Percentiles rank a stretch among this genome's conserved stretches.
These are phyloP conservation scores for Bacidia rubella DNA, from an alignment of 495 filamentous ascomycete genomes.

Conservation along the genomic window DNA sequence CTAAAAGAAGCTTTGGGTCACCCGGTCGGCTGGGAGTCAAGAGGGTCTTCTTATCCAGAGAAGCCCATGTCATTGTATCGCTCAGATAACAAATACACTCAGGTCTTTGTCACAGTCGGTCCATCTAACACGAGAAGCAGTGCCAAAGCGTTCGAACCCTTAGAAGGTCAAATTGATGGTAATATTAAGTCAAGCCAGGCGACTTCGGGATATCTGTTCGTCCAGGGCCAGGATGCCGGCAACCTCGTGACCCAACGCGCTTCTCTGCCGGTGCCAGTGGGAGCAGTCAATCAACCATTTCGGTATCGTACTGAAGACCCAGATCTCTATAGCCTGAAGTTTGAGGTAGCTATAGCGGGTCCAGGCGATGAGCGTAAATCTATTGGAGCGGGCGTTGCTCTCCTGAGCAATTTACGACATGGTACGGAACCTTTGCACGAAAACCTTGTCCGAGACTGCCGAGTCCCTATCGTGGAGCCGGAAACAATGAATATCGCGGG, in stretches of 20 bases:
- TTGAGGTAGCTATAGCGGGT: slow-evolving; percentile 2
- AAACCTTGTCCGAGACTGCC: slow-evolving; percentile 22
- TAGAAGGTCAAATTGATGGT: background rate
- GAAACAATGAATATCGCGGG: slow-evolving; percentile 20
- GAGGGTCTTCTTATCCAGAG: background rate
- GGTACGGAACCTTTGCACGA: slow-evolving; percentile 18
- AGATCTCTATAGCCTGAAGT: background rate
- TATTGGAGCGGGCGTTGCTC: slow-evolving; percentile 15
- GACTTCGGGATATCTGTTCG: background rate
- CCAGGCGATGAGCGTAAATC: background rate
- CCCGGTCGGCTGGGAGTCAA: background rate
- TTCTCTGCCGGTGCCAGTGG: background rate
- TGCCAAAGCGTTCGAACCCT: background rate
- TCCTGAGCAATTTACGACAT: slow-evolving; percentile 11
- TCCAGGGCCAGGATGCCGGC: background rate
- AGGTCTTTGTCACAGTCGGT: slow-evolving; percentile 6
- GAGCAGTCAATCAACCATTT: slow-evolving; percentile 5
- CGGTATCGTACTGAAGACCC: slow-evolving; percentile 1
- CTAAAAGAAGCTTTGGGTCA: background rate
- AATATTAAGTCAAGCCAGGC: background rate
- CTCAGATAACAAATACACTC: background rate
- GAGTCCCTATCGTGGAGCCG: slow-evolving; percentile 20
- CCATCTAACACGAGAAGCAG: slow-evolving; percentile 6
- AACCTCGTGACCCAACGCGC: background rate
- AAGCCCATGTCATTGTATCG: background rate